Base-by-base conservation (phyloP, 1,284 basidiomycete species). In the Trametes polyzona region DNA sequence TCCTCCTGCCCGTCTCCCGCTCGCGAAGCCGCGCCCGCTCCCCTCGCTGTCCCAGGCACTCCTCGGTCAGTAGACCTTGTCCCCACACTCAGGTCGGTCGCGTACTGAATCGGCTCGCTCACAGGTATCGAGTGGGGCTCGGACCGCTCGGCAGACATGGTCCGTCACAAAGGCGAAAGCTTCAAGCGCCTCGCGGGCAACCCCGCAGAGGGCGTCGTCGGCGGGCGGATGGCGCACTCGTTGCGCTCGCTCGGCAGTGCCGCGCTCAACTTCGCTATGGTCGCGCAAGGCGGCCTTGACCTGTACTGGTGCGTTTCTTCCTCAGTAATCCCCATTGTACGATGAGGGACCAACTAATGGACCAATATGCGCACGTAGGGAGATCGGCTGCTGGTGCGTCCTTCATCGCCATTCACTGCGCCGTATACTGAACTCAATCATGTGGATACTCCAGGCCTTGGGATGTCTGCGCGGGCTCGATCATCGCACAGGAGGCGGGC, bases 391-490 rank as follows among this genome's bases (percentile, higher is more conserved):
- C 71, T 93, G 90, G 83, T 82, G 64, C 67, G 81, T 57, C n/a
- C 33, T 48, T 41, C 16, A 4, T 27, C n/a, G 11, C 8, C 12
- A 47, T 37, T 21, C 26, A 23, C 30, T 24, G 39, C 32, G 26
- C 16, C n/a, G n/a, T n/a, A 29, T 19, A 35, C 29, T 50, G 37
- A 50, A 24, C 7, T 35, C 14, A 21, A 21, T 14, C 16, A 17
- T 12, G 16, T 69, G n/a, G n/a, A n/a, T n/a, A n/a, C n/a, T n/a
- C n/a, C n/a, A 83, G 81, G 88, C 86, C 93, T n/a, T 95, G 93
- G 93, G 93, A 95, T 70, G 88, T 95, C 47, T 93, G 89, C 65
- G 93, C 96, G 0, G 96, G 95, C 0, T 86, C 93, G n/a, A 88
- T 96, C 60, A 96, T 99, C 62, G 92, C 93, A 0, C 82, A 92